Evolutionary conservation across 768 basidiomycete genomes (phyloP).

Genomic region (Trametes cingulata): DNA sequence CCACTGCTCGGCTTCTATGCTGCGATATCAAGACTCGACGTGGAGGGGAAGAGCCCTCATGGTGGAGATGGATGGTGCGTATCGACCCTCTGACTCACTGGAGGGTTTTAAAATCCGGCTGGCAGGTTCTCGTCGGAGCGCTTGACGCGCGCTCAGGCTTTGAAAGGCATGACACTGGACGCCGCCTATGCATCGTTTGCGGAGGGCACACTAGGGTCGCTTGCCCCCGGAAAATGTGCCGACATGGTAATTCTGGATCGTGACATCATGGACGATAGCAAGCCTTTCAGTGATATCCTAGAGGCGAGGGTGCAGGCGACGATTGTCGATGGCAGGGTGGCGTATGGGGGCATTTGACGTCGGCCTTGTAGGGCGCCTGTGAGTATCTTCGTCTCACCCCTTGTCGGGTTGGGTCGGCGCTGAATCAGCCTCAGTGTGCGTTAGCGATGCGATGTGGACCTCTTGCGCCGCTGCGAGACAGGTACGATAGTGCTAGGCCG

Average conservation of each 20-base stretch:
- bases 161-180: constrained; percentile 90
- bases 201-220: constrained; percentile 69
- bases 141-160: constrained; percentile 78
- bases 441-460: no score
- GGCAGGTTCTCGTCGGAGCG: constrained; percentile 72
- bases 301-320: constrained; percentile 68
- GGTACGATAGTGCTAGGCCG: no score
- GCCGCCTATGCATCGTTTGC: constrained; percentile 87
- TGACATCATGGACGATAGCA: constrained; percentile 72
- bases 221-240: constrained; percentile 77
- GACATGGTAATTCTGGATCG: constrained; percentile 85
- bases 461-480: no score
- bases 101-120: background rate
- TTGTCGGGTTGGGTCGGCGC: background rate
- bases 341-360: constrained; percentile 49
- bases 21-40: constrained; percentile 71
- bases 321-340: constrained; percentile 70
- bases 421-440: no score
- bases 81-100: no score
- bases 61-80: constrained; percentile 80
- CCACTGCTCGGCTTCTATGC: constrained; percentile 91
- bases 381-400: background rate
- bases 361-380: background rate
- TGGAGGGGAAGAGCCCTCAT: constrained; percentile 77
- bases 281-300: constrained; percentile 61